Base-by-base conservation (phyloP, 2,329 filamentous ascomycete species). In the Beauveria rudraprayagi region DNA sequence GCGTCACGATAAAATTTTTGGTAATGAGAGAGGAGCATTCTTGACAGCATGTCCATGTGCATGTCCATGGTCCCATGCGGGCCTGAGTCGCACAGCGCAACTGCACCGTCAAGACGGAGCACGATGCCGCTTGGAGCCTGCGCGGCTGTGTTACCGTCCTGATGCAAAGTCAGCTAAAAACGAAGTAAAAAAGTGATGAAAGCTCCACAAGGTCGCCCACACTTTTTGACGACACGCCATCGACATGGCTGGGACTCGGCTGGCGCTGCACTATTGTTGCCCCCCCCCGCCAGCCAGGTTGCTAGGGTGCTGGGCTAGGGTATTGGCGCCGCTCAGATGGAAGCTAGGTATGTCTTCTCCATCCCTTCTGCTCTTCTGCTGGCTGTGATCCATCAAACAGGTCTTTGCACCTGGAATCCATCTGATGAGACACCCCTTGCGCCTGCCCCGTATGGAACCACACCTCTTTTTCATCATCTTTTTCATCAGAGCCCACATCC, bases 351-450 rank as follows among this genome's bases (percentile, higher is more conserved):
- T 52, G 51, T 56, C 43, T 62, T 58, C 61, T 59, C 56, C 61
- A 59, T 62, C 55, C 61, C 55, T 62, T 60, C 47, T 50, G 53
- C 55, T 56, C 55, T 62, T 60, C 47, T 50, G 53, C 55, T 56
- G 54, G 40, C 19, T 48, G 34, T 50, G 44, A 58, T 46, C 46
- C 47, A 56, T 51, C 40, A 48, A 62, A 62, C 53, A 56, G 61
- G 56, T 44, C 47, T 59, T 48, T 44, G 46, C 51, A 60, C 46
- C 61, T 69, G 67, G 67, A 68, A 69, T 70, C 69, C 68, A 67
- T 70, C 71, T 68, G 67, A 69, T 70, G 69, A 72, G 66, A 70
- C 69, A 70, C 69, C 70, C 72, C 67, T 72, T 68, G 65, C 44
- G 26, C 65, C 56, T 65, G 65, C 62, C 66, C 69, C 67, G 66